phyloP scores from a whole-genome alignment of 139 green algal genomes.

The Chlamydomonas schloesseri region DNA sequence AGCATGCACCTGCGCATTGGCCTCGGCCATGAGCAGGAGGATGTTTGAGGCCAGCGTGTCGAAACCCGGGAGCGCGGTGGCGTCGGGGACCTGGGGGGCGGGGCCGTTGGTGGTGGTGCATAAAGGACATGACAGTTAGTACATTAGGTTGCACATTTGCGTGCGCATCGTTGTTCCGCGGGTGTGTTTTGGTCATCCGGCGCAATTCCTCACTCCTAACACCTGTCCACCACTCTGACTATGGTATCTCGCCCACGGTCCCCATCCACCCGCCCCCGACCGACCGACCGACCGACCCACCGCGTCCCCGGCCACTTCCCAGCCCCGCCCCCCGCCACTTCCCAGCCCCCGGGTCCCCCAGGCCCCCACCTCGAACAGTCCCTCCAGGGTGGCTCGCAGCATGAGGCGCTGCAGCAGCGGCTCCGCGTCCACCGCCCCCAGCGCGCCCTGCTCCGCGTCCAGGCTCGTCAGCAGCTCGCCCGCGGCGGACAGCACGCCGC shows the following conservation, averaged over 20 bases:
- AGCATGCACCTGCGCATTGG: not conserved
- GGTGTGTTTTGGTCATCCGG: too few relatives aligned
- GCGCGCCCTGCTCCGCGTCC: not conserved
- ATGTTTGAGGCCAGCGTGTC: slow-evolving; percentile 10
- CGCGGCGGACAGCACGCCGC: not conserved
- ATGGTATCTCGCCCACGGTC: too few relatives aligned
- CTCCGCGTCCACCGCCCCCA: not conserved
- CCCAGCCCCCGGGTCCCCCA: not conserved
- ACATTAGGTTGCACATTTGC: too few relatives aligned
- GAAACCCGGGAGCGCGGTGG: not conserved
- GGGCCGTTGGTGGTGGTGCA: not conserved
- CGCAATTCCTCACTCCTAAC: too few relatives aligned
- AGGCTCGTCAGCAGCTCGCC: slow-evolving; percentile 14
- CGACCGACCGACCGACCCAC: not conserved
- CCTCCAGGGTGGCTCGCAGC: slow-evolving; percentile 31
- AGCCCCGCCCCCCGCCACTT: not conserved
- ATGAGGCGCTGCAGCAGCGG: slow-evolving; percentile 16
- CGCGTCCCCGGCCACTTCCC: too few relatives aligned
- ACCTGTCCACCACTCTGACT: too few relatives aligned
- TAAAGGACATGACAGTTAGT: too few relatives aligned
- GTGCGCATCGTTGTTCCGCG: too few relatives aligned
- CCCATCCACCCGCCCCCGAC: too few relatives aligned
- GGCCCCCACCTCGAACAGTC: slow-evolving; percentile 22
- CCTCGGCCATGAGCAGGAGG: slow-evolving; percentile 17
- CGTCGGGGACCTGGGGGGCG: slow-evolving; percentile 11